These are phyloP conservation scores for Trypanosomatidae sp. DNA, from an alignment of 208 protist species.

Conservation along the genomic window DNA sequence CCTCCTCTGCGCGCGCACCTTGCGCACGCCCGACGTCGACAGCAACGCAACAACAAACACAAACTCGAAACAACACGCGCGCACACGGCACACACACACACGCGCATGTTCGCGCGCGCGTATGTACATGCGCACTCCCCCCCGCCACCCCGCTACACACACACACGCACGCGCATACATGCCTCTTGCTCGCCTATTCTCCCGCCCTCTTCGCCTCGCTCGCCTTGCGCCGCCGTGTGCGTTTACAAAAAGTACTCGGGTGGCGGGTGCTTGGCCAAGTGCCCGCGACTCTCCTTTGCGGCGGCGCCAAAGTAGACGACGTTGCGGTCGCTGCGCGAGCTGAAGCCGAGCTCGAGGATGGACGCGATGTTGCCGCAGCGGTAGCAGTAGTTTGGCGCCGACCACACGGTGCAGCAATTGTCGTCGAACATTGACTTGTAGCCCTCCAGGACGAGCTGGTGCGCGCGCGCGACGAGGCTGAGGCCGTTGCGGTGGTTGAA, in stretches of 20 bases:
- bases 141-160: too few relatives aligned
- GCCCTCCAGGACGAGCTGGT: slow-evolving; percentile 90
- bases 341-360: slow-evolving; percentile 86
- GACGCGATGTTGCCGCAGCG: slow-evolving; percentile 91
- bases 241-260: slow-evolving; percentile 80
- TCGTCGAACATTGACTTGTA: slow-evolving; percentile 91
- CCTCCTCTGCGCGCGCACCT: too few relatives aligned
- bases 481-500: slow-evolving; percentile 85
- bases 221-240: not conserved
- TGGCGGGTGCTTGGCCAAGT: slow-evolving; percentile 76
- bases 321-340: slow-evolving; percentile 45
- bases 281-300: slow-evolving; percentile 52
- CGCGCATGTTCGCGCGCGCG: too few relatives aligned
- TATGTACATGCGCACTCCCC: not conserved
- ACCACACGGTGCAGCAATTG: slow-evolving; percentile 92
- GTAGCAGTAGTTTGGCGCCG: slow-evolving; percentile 94
- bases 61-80: too few relatives aligned
- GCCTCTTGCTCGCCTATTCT: too few relatives aligned
- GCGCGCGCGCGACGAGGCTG: slow-evolving; percentile 77
- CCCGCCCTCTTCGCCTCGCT: too few relatives aligned
- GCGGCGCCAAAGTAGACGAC: slow-evolving; percentile 75
- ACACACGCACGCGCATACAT: too few relatives aligned
- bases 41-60: too few relatives aligned
- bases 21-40: too few relatives aligned
- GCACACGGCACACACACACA: too few relatives aligned